Base-by-base conservation (phyloP, 768 basidiomycete species). In the Termitomyces eurrhizus region DNA sequence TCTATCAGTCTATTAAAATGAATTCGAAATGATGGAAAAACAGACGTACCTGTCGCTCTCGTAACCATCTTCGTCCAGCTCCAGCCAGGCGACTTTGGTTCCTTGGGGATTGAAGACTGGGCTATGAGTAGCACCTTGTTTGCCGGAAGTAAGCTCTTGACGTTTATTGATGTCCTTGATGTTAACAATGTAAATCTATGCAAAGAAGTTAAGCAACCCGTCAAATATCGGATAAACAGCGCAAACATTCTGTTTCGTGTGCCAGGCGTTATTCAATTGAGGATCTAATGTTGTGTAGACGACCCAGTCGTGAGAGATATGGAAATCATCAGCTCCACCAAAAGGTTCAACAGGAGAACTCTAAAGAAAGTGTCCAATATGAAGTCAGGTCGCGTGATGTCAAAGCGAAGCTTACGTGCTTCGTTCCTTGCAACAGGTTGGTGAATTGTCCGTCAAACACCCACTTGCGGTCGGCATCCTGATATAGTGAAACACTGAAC, bases 241-340 rank as follows among this genome's bases (percentile, higher is more conserved):
- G 56, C 56, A 51, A 26, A 95, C 89, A 66, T 95, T 88, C 69
- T 93, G 90, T 66, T 92, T 92, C 2, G 96, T 98, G 73, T 98
- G 95, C 80, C 80, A 86, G 0, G 95, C 90, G 46, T 83, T 80
- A 13, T 86, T 85, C 18, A 95, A 80, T 57, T 80, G 67, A 1
- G 92, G 89, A 66, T 96, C 92, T 69, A 95, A 95, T 56, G 93
- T 80, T 6, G 93, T 93, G 69, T 96, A 91, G 39, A 93, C 80
- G 57, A 98, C 82, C 59, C 87, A 80, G 12, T 78, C 77, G 2
- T 75, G 69, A 5, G 89, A 90, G 33, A 92, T 80, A 68, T 91
- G 87, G 68, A 91, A 92, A 75, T 95, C 88, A 62, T 89, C 86
- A 1, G 83, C 81, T 48, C 86, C 90, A n/a, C 93, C 93, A 65